Evolutionary conservation across 805 yeast species (phyloP).

Genomic region (Wickerhamomyces alni): DNA sequence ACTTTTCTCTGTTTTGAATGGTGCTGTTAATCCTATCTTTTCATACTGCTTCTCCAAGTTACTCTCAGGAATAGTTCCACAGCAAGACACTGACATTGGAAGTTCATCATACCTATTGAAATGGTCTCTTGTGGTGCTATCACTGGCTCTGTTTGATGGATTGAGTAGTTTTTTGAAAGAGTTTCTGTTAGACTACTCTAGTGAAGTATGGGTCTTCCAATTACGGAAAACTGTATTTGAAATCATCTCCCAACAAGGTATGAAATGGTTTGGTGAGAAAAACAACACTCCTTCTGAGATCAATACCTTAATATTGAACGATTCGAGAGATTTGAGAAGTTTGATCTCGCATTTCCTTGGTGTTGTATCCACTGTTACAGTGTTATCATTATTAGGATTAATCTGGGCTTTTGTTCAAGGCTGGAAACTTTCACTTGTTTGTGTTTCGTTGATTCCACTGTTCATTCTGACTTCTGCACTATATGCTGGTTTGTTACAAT

Average conservation of each 20-base stretch:
- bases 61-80: conserved; percentile 55
- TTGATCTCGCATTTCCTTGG: conserved; percentile 59
- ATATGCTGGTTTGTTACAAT: conserved; percentile 47
- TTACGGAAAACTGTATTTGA: conserved; percentile 46
- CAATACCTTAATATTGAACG: conserved; percentile 70
- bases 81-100: conserved; percentile 25
- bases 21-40: conserved; percentile 68
- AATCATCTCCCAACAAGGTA: conserved; percentile 43
- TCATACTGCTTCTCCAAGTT: conserved; percentile 72
- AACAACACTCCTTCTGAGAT: conserved; percentile 42
- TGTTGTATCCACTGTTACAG: conserved; percentile 44
- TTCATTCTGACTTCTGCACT: conserved; percentile 44
- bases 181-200: conserved; percentile 44
- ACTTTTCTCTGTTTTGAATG: conserved; percentile 45
- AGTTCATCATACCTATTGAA: conserved; percentile 31
- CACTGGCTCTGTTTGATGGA: conserved; percentile 62
- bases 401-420: conserved; percentile 76
- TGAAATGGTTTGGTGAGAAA: conserved; percentile 44
- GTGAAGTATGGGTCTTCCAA: conserved; percentile 62
- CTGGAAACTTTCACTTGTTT: conserved; percentile 85
- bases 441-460: conserved; percentile 67
- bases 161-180: conserved; percentile 44
- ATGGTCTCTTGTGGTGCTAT: conserved; percentile 68
- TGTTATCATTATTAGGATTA: conserved; percentile 53
- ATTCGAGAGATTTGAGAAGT: conserved; percentile 68